Evolutionary conservation across 306 rosid genomes (phyloP).

Genomic region (Nissolia schottii): DNA sequence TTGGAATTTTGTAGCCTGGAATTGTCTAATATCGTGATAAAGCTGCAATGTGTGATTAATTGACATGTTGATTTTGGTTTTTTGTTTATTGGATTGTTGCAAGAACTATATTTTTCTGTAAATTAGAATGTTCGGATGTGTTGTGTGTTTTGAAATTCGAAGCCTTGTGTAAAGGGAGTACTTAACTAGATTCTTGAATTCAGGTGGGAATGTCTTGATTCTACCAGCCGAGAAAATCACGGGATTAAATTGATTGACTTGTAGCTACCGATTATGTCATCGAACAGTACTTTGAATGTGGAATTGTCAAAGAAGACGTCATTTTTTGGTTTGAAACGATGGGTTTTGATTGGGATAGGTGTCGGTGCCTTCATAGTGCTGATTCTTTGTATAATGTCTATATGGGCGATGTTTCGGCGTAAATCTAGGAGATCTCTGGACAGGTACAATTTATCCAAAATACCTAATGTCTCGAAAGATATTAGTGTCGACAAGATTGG

Average conservation of each 20-base stretch:
- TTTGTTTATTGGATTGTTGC: background rate
- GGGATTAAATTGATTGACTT: conserved; percentile 28
- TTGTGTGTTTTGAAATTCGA: background rate
- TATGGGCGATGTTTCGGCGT: conserved; percentile 83
- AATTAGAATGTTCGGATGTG: background rate
- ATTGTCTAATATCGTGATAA: conserved; percentile 9
- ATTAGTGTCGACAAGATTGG: conserved; percentile 76
- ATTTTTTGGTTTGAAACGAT: conserved; percentile 67
- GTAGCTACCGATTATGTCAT: conserved; percentile 46
- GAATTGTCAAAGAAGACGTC: conserved; percentile 68
- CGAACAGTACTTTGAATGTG: conserved; percentile 54
- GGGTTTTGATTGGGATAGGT: conserved; percentile 81
- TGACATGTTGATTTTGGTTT: conserved; percentile 1
- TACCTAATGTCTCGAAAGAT: conserved; percentile 82
- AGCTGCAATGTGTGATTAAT: conserved; percentile 1
- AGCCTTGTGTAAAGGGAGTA: conserved; percentile 21
- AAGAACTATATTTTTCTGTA: conserved; percentile 6
- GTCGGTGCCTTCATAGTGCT: conserved; percentile 78
- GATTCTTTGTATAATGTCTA: conserved; percentile 63
- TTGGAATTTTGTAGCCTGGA: background rate
- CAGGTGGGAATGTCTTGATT: conserved; percentile 50
- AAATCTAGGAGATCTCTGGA: conserved; percentile 67
- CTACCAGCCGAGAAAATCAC: conserved; percentile 29
- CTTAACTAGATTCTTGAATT: conserved; percentile 31
- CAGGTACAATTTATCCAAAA: conserved; percentile 56